Evolutionary conservation across 129 eudicot genomes (phyloP), one percentile per base, ranked within the genome.

Genomic region (Rutidosis leptorrhynchoides): DNA sequence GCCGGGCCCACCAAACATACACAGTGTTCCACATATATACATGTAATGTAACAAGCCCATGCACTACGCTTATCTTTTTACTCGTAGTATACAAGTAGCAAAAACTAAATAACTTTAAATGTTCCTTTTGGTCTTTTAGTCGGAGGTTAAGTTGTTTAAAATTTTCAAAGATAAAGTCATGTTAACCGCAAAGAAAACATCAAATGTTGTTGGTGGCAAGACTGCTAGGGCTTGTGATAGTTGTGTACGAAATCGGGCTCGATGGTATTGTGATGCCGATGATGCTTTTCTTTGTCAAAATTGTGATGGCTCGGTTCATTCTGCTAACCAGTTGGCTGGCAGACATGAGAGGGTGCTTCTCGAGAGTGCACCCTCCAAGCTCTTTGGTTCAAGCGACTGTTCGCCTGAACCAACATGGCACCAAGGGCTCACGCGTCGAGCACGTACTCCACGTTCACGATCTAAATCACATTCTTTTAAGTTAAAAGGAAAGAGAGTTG

Each of bases 241-340:
- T 83, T 92, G 98, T 25, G 75, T 83, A 11, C 46, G 70, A 1
- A 88, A 73, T 49, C 74, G 96, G 22, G 98, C 98, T 2, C 81
- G 95, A 14, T 92, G 95, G 96, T 92, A 81, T 62, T 92, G 98
- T 52, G 70, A 85, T 0, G 88, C 98, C 11, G 96, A 92, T 19
- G 98, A 92, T 16, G 98, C 96, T 53, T 92, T 92, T 54, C 88
- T 92, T 22, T 92, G 98, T 51, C 95, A 85, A 69, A 48, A 80
- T 1, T 92, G 96, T 62, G 98, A 92, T 62, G 74, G 60, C 4
- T 69, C 84, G 7, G 90, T 92, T 23, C 98, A 92, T 67, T 83
- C 87, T 6, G 96, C 96, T 15, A 92, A 92, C 78, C 94, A 80
- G 78, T 62, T 91, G 71, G 98, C 98, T 2, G 67, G 95, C 20